Conservation (phyloP, 179 eudicot species). For the Gypsophila paniculata region DNA sequence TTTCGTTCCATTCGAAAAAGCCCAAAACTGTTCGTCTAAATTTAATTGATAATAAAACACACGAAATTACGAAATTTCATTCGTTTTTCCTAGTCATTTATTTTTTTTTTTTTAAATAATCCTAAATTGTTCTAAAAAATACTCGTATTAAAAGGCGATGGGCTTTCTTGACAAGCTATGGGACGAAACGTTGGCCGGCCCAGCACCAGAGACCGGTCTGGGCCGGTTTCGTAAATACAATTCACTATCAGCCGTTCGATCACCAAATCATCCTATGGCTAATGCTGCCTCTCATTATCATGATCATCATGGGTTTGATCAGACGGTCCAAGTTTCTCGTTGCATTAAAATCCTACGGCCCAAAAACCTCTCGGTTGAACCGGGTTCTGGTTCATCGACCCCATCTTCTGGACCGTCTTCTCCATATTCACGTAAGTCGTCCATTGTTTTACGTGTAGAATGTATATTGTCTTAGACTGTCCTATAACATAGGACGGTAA, state of each 20-base stretch:
- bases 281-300: constrained; percentile 2
- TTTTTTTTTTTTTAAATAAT: not conserved
- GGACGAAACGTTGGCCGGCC: constrained; percentile 31
- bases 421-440: constrained; percentile 24
- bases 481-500: no score
- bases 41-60: not conserved
- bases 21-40: not conserved
- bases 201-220: constrained; percentile 24
- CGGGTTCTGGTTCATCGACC: constrained; percentile 21
- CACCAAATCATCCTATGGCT: constrained; percentile 17
- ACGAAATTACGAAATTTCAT: not conserved
- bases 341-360: constrained; percentile 16
- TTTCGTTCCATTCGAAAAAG: constrained; percentile 14
- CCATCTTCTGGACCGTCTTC: constrained; percentile 23
- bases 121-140: not conserved
- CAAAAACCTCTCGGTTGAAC: constrained; percentile 20
- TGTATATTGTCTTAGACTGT: no score
- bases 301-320: constrained; percentile 16
- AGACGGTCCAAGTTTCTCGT: constrained; percentile 21
- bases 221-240: constrained; percentile 23
- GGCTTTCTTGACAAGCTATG: constrained; percentile 26
- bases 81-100: not conserved
- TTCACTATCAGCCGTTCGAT: constrained; percentile 26
- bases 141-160: not conserved
- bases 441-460: not conserved